These are phyloP conservation scores for Elaeis oleifera DNA, from an alignment of 202 grass and related monocot genomes.

Conservation along the genomic window DNA sequence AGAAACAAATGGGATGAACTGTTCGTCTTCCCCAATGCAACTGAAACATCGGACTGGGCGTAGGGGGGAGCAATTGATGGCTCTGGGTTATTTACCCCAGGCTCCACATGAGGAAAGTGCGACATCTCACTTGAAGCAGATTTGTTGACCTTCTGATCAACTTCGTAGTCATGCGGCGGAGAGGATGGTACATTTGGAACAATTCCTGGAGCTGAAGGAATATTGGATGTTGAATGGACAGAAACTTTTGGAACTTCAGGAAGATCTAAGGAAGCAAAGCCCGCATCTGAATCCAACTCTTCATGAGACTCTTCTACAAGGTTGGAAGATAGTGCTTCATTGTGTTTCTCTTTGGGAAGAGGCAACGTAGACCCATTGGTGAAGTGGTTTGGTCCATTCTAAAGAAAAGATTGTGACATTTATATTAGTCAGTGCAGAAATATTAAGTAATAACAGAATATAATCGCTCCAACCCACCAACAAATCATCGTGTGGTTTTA, in stretches of 20 bases:
- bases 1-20: constrained; percentile 61
- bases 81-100: constrained; percentile 33
- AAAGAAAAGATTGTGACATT: constrained; percentile 7
- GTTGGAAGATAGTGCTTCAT: constrained; percentile 33
- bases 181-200: constrained; percentile 22
- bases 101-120: constrained; percentile 23
- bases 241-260: constrained; percentile 84
- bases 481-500: constrained; percentile 89
- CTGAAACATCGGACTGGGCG: constrained; percentile 22
- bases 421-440: background rate
- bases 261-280: constrained; percentile 56
- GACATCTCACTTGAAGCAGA: constrained; percentile 32
- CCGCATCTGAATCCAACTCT: constrained; percentile 51
- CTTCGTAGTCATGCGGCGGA: background rate
- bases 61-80: constrained; percentile 13
- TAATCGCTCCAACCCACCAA: constrained; percentile 42
- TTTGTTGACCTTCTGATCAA: constrained; percentile 20
- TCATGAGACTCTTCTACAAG: constrained; percentile 30
- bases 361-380: constrained; percentile 44
- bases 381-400: constrained; percentile 88
- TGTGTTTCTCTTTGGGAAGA: constrained; percentile 73
- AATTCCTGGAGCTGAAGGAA: constrained; percentile 32
- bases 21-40: constrained; percentile 41
- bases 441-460: background rate
- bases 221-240: constrained; percentile 38